phyloP scores from a whole-genome alignment of 768 basidiomycete genomes.

The Mrakia gelida region DNA sequence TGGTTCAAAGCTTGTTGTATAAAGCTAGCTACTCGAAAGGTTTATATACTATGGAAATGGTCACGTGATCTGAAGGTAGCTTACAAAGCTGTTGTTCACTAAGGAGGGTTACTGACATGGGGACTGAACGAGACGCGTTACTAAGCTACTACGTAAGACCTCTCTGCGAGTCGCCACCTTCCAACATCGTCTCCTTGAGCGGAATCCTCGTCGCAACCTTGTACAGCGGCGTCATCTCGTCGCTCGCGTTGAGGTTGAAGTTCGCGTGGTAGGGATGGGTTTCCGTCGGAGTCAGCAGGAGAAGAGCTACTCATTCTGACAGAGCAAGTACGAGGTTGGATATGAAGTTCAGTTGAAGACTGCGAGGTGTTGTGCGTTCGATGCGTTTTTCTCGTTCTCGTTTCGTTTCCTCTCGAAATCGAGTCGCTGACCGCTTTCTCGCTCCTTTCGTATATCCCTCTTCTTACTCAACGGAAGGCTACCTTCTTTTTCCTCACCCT shows the following conservation, averaged over 20 bases:
- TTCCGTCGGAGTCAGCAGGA: background rate
- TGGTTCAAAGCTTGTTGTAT: no score
- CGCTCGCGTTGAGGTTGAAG: background rate
- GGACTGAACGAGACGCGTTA: no score
- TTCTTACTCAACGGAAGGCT: background rate
- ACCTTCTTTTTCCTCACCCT: background rate
- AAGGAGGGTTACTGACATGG: no score
- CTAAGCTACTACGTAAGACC: no score
- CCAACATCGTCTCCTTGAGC: background rate
- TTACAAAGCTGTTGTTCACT: no score
- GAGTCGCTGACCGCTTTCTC: background rate
- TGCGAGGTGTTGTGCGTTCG: background rate
- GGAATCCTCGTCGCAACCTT: background rate
- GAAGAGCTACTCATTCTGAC: background rate
- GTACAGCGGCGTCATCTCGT: background rate
- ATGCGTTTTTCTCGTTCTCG: background rate
- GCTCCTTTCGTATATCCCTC: background rate
- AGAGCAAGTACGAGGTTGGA: background rate
- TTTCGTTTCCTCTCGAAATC: background rate
- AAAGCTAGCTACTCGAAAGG: no score
- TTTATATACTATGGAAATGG: no score
- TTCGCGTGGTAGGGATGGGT: background rate
- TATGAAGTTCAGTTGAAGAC: background rate
- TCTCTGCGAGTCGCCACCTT: no score
- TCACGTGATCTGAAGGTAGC: no score